These are phyloP conservation scores for Exophiala spinifera DNA, from an alignment of 2,329 filamentous ascomycete species.

Conservation along the genomic window DNA sequence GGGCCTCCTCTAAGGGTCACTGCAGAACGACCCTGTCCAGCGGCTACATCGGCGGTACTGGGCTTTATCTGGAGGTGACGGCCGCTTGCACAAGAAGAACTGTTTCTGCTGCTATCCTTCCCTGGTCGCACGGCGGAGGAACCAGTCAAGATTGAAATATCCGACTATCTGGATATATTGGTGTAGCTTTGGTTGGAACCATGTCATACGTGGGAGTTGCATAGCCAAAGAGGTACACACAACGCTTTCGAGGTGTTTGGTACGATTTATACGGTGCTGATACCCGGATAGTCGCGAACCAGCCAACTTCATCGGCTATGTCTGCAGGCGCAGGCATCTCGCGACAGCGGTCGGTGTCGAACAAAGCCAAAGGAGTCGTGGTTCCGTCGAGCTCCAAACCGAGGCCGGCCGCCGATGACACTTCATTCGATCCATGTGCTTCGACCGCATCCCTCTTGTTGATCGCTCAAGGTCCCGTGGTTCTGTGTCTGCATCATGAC, in stretches of 20 bases:
- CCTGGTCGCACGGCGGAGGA: conserved; percentile 15
- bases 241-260: conserved; percentile 1
- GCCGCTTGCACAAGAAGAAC: conserved; percentile 11
- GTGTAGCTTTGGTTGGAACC: conserved; percentile 10
- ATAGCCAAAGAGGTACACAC: conserved; percentile 19
- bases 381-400: conserved; percentile 17
- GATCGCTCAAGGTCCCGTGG: conserved; percentile 75
- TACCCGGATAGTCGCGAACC: conserved; percentile 12
- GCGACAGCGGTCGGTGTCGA: conserved; percentile 27
- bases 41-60: conserved; percentile 22
- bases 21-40: conserved; percentile 19
- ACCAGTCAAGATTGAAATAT: conserved; percentile 21
- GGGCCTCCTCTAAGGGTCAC: conserved; percentile 13
- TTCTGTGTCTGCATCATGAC: conserved; percentile 89
- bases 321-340: conserved; percentile 23
- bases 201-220: conserved; percentile 16
- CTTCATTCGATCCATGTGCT: conserved; percentile 77
- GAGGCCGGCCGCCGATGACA: conserved; percentile 33
- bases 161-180: conserved; percentile 20
- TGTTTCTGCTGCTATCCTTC: conserved; percentile 18
- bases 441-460: conserved; percentile 89
- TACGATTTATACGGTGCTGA: conserved; percentile 12
- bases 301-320: conserved; percentile 12
- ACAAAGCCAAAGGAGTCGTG: conserved; percentile 22
- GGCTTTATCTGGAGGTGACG: conserved; percentile 1